phyloP scores from a whole-genome alignment of 805 yeast species.

The Starmerella stellata region DNA sequence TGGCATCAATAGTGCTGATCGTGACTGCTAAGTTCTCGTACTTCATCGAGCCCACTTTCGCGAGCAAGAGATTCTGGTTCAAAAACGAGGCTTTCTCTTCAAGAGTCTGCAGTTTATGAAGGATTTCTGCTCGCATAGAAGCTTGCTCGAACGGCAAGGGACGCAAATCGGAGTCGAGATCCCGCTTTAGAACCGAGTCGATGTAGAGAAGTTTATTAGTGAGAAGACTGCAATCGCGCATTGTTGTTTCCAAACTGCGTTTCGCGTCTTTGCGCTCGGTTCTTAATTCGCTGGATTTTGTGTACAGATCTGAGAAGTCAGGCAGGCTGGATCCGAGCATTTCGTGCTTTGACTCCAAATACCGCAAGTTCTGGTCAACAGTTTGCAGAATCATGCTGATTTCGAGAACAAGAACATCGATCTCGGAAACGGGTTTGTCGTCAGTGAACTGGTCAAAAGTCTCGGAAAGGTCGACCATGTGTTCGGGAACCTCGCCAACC shows the following conservation, averaged over 20 bases:
- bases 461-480: not conserved
- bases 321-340: not conserved
- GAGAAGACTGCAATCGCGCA: not conserved
- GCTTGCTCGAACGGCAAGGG: not conserved
- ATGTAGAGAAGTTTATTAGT: not conserved
- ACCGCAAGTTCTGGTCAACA: slow-evolving; percentile 13
- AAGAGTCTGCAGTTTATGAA: not conserved
- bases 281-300: not conserved
- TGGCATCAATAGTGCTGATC: not conserved
- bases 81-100: not conserved
- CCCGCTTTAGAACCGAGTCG: not conserved
- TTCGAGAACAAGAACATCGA: slow-evolving; percentile 12
- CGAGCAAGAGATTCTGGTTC: not conserved
- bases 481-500: not conserved
- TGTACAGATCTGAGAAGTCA: not conserved
- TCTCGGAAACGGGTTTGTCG: not conserved
- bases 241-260: not conserved
- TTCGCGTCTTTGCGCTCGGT: not conserved
- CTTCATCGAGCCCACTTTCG: not conserved
- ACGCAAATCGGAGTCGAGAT: not conserved
- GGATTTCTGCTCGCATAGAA: not conserved
- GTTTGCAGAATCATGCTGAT: slow-evolving; percentile 13
- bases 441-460: not conserved
- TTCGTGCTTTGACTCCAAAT: not conserved
- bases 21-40: not conserved